Base-by-base conservation (phyloP, 2,329 filamentous ascomycete species). In the Alternaria sp. region DNA sequence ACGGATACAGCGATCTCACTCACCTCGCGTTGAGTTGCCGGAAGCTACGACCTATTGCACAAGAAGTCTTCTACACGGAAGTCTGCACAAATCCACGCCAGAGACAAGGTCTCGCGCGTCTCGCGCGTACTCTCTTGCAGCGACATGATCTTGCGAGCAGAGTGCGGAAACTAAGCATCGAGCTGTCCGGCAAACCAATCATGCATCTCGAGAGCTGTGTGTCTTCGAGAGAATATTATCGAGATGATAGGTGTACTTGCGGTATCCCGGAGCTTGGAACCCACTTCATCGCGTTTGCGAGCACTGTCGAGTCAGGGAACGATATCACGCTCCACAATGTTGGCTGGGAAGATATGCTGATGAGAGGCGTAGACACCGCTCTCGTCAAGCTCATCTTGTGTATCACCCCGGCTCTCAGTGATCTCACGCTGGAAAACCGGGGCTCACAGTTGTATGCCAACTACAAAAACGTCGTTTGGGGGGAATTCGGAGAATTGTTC, bases 171-270 rank as follows among this genome's bases (percentile, higher is more conserved):
- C 44, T 46, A 3, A 5, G 2, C 11, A 5, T 46, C 44, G 1
- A 15, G 21, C 3, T 46, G 0, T 15, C 44, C 14, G 2, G 1
- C 3, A 2, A 0, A 3, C 14, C 2, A 8, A 0, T 41, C 37
- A 15, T 2, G 21, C 44, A 23, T 23, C 5, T 1, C 5, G 5
- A 15, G 12, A 46, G 21, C 21, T 46, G 44, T 2, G 7, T 15
- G 3, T 23, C 28, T 14, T 14, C 5, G 2, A 5, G 28, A 3
- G 3, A 14, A 5, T 33, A 33, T 14, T 5, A 6, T 23, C 23
- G 23, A 23, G 23, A 23, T 23, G 23, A 23, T 23, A 23, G 23
- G 23, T 23, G 18, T 23, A 46, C 21, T 3, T 46, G 44, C 12
- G 44, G 44, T 46, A 15, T 23, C 9, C 20, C 20, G 11, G 11